Conservation (phyloP, 345 rosid species). For the Durio zibethinus region DNA sequence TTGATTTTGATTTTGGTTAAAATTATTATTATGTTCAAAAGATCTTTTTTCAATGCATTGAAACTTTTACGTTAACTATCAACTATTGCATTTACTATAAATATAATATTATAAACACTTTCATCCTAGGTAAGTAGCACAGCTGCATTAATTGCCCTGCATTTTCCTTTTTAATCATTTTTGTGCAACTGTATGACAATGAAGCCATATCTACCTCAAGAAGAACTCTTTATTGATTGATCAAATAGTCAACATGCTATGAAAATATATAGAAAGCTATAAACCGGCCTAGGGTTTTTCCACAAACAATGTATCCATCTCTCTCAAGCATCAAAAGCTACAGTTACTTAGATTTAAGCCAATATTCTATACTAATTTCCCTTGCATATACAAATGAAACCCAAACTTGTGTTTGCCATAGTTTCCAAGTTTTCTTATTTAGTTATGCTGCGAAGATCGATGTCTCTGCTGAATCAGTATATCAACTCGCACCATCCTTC, state of each 20-base stretch:
- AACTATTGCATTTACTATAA: too few species aligned
- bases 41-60: too few species aligned
- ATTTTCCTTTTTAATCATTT: background rate
- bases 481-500: background rate
- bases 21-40: too few species aligned
- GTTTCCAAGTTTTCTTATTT: background rate
- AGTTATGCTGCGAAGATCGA: background rate
- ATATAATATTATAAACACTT: too few species aligned
- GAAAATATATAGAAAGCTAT: background rate
- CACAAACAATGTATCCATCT: background rate
- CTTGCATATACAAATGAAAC: background rate
- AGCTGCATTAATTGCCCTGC: background rate
- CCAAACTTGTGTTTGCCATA: background rate
- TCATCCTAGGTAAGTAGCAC: too few species aligned
- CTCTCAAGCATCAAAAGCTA: too few species aligned
- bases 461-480: background rate
- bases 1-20: too few species aligned
- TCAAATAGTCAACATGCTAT: background rate
- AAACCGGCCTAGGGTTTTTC: background rate
- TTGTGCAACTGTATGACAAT: background rate
- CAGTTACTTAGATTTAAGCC: too few species aligned
- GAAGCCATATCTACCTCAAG: background rate
- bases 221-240: background rate
- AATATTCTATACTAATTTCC: too few species aligned
- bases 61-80: too few species aligned